These are phyloP conservation scores for Moricandia moricandioides DNA, from an alignment of 345 rosid species.

Conservation along the genomic window DNA sequence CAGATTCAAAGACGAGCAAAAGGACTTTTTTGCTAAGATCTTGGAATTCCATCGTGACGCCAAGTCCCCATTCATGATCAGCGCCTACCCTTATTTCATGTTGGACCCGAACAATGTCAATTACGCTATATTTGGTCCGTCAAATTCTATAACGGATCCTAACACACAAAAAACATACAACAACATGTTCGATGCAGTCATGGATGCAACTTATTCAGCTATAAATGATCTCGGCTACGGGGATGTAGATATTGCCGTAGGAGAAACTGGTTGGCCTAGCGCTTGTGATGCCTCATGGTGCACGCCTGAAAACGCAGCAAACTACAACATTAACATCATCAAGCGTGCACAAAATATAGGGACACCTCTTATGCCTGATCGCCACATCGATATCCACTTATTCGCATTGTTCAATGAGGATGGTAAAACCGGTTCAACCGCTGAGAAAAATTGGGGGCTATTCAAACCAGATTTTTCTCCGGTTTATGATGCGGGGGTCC, in stretches of 20 bases:
- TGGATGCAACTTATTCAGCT: conserved; percentile 24
- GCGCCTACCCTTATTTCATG: conserved; percentile 17
- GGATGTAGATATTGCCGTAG: conserved; percentile 16
- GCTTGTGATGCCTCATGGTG: conserved; percentile 16
- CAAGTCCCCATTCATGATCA: conserved; percentile 24
- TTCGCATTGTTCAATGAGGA: conserved; percentile 85
- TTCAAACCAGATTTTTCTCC: conserved; percentile 60
- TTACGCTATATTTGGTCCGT: conserved; percentile 15
- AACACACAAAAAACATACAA: neutral
- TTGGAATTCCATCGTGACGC: conserved; percentile 10
- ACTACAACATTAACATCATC: conserved; percentile 20
- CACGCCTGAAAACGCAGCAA: conserved; percentile 17
- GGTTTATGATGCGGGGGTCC: conserved; percentile 47
- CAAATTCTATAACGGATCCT: neutral
- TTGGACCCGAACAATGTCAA: conserved; percentile 6
- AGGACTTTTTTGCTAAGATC: conserved; percentile 9
- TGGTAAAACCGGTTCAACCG: conserved; percentile 61
- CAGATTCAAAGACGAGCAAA: neutral
- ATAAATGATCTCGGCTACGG: conserved; percentile 19
- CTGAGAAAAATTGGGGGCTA: conserved; percentile 74
- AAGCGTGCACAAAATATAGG: neutral
- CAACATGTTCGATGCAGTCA: conserved; percentile 22
- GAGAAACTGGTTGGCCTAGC: conserved; percentile 33
- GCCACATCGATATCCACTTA: conserved; percentile 52
- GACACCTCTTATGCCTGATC: conserved; percentile 36